A percentile compares a stretch with the other conserved stretches of the same genome.
Evolutionary conservation across 225 moss, liverwort and hornwort species (phyloP).

Genomic region (Physcomitrellopsis africana): DNA sequence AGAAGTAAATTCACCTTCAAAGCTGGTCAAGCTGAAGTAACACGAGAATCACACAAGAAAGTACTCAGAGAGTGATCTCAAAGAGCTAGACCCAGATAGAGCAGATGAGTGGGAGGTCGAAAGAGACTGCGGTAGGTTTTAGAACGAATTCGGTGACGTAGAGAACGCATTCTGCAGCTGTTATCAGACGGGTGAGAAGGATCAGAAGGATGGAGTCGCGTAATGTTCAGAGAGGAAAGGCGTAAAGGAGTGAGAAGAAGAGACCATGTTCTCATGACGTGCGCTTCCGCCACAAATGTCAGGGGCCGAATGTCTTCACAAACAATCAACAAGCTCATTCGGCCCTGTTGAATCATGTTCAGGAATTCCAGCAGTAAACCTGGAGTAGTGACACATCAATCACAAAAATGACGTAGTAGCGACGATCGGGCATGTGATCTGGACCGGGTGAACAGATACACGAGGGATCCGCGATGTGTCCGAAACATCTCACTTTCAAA

Average conservation of each 20-base stretch:
- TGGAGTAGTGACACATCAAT: too few relatives aligned
- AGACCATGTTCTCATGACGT: not conserved
- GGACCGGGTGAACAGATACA: too few relatives aligned
- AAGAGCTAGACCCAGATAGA: too few relatives aligned
- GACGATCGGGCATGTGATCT: too few relatives aligned
- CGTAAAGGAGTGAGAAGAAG: conserved; percentile 17
- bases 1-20: too few relatives aligned
- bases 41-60: too few relatives aligned
- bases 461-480: too few relatives aligned
- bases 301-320: not conserved
- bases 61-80: too few relatives aligned
- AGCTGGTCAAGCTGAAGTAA: too few relatives aligned
- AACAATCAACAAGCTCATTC: not conserved
- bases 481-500: too few relatives aligned
- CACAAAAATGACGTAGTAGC: too few relatives aligned
- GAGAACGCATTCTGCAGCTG: not conserved
- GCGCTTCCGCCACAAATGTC: not conserved
- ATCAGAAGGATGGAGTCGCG: not conserved
- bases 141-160: conserved; percentile 6
- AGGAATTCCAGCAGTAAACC: not conserved
- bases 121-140: not conserved
- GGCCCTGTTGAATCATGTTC: not conserved
- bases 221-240: not conserved
- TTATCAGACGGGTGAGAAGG: not conserved
- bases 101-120: too few relatives aligned